Evolutionary conservation across 345 rosid species (phyloP).

Genomic region (Citrus sp.): DNA sequence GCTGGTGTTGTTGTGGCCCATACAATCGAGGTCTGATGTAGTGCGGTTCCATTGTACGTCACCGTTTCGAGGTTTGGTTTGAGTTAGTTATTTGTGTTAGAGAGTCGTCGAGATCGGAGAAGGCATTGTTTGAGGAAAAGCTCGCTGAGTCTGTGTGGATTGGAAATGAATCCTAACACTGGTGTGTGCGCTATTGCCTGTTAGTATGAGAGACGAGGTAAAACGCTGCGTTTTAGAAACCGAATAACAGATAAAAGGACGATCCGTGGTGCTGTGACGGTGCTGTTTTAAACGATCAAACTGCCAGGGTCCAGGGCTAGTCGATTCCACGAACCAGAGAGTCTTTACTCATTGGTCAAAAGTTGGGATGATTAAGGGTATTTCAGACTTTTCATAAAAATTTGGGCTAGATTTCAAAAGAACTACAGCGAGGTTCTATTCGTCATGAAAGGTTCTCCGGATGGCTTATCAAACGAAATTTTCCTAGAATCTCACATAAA

Average conservation of each 20-base stretch:
- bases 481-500: background rate
- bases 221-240: background rate
- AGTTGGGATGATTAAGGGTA: background rate
- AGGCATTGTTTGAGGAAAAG: slow-evolving; percentile 11
- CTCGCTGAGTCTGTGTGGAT: background rate
- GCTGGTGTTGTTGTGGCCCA: slow-evolving; percentile 34
- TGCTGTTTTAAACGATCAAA: background rate
- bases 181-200: background rate
- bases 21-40: slow-evolving; percentile 33
- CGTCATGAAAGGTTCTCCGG: background rate
- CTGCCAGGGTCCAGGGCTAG: background rate
- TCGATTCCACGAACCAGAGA: background rate
- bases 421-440: background rate
- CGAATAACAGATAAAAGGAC: background rate
- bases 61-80: background rate
- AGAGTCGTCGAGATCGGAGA: slow-evolving; percentile 7
- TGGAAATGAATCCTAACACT: background rate
- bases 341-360: background rate
- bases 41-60: slow-evolving; percentile 27
- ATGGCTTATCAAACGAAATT: background rate
- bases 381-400: background rate
- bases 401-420: background rate
- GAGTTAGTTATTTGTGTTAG: background rate
- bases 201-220: background rate
- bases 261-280: background rate